A percentile compares a stretch with the other conserved stretches of the same genome.
These are phyloP conservation scores for Uronychia binucleata DNA, from an alignment of 73 alveolate genomes.

Conservation along the genomic window DNA sequence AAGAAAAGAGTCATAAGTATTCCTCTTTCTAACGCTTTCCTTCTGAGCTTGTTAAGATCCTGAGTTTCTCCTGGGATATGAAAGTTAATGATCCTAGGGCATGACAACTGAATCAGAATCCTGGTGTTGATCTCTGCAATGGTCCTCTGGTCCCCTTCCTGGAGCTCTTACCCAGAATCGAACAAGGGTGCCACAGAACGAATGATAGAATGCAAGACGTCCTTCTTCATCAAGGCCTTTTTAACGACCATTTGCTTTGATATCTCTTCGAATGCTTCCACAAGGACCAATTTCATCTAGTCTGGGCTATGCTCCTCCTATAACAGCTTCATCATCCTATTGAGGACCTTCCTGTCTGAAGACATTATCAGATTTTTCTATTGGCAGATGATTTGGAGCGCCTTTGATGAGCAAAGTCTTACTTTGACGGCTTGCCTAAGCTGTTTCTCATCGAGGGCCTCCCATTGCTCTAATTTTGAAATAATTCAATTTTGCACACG, in stretches of 20 bases:
- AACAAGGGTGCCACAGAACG: not conserved
- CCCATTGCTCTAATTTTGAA: not conserved
- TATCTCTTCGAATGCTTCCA: not conserved
- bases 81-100: conserved; percentile 28
- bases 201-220: not conserved
- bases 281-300: not conserved
- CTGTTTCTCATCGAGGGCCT: not conserved
- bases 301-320: not conserved
- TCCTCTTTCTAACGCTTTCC: conserved; percentile 22
- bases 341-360: not conserved
- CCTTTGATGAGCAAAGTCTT: not conserved
- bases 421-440: not conserved
- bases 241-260: not conserved
- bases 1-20: conserved; percentile 15
- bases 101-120: conserved; percentile 16
- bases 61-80: conserved; percentile 52
- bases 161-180: not conserved
- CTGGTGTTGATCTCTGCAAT: not conserved
- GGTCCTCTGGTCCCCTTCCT: not conserved
- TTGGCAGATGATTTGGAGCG: not conserved
- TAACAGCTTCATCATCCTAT: not conserved
- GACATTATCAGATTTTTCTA: not conserved
- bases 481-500: too few relatives aligned
- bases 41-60: conserved; percentile 27
- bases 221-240: not conserved